Conservation (phyloP, 345 rosid species). For the Salix suchowensis region DNA sequence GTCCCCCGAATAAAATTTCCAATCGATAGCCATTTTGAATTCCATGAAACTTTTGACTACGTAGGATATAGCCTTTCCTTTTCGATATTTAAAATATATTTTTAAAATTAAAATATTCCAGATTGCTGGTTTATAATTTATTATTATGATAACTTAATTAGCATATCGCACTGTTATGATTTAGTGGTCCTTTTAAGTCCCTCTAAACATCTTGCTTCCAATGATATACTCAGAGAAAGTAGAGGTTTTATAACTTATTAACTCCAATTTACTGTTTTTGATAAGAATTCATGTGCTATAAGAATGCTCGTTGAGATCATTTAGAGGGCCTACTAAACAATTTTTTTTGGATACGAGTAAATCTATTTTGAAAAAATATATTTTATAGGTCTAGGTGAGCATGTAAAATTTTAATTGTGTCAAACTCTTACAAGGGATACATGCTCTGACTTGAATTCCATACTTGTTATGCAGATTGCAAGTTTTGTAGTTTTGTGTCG, state of each 20-base stretch:
- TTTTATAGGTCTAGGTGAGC: no score
- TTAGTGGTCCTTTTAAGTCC: constrained; percentile 44
- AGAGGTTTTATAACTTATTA: not conserved
- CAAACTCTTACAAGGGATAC: no score
- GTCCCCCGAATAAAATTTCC: not conserved
- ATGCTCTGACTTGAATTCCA: no score
- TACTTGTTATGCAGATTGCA: fast-evolving
- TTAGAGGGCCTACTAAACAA: not conserved
- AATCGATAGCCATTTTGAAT: constrained; percentile 23
- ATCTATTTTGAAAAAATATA: no score
- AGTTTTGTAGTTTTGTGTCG: no score
- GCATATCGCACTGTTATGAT: constrained; percentile 54
- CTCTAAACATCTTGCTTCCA: not conserved
- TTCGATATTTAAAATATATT: constrained; percentile 5
- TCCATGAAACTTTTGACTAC: constrained; percentile 29
- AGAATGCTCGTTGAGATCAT: constrained; percentile 1
- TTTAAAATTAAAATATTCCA: not conserved
- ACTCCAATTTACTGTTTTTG: not conserved
- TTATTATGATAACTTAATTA: constrained; percentile 36
- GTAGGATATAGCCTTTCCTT: constrained; percentile 38
- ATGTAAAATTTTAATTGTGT: no score
- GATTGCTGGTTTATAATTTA: constrained; percentile 6
- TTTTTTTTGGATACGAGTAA: no score
- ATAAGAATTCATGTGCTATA: constrained; percentile 8
- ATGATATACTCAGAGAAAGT: not conserved